Evolutionary conservation across 192 early-diverging fungal species (phyloP).

Genomic region (Dissophora globulifera): DNA sequence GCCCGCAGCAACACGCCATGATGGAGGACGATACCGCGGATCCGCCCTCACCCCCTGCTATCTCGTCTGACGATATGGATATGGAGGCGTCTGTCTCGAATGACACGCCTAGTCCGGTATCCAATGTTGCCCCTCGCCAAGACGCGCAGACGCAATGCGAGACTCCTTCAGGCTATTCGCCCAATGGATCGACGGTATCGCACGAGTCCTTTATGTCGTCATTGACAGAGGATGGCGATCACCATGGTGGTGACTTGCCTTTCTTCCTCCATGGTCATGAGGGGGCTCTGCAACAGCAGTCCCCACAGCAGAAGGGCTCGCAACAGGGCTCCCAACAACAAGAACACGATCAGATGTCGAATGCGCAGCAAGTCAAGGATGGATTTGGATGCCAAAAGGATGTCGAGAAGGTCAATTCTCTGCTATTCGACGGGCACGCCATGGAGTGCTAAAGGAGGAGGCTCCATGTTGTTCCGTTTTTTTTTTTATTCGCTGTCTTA

Average conservation of each 20-base stretch:
- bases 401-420: conserved; percentile 24
- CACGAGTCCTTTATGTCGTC: conserved; percentile 31
- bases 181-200: conserved; percentile 2
- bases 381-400: conserved; percentile 16
- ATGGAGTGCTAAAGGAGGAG: conserved; percentile 17
- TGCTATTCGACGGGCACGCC: conserved; percentile 25
- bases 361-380: conserved; percentile 4
- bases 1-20: conserved; percentile 23
- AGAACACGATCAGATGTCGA: background rate
- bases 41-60: conserved; percentile 43
- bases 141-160: conserved; percentile 30
- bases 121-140: conserved; percentile 5
- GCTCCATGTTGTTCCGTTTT: no score
- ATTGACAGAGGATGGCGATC: background rate
- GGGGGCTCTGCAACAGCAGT: background rate
- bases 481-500: no score
- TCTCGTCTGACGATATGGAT: conserved; percentile 52
- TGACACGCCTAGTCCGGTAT: conserved; percentile 17
- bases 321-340: conserved; percentile 1
- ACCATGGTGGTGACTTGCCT: conserved; percentile 1
- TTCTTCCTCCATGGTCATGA: conserved; percentile 22
- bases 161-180: conserved; percentile 11
- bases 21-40: conserved; percentile 45
- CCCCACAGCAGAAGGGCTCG: no score
- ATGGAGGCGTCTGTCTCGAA: conserved; percentile 37